Base-by-base conservation (phyloP, 805 yeast genomes). In the Saccharomycopsis sp. region DNA sequence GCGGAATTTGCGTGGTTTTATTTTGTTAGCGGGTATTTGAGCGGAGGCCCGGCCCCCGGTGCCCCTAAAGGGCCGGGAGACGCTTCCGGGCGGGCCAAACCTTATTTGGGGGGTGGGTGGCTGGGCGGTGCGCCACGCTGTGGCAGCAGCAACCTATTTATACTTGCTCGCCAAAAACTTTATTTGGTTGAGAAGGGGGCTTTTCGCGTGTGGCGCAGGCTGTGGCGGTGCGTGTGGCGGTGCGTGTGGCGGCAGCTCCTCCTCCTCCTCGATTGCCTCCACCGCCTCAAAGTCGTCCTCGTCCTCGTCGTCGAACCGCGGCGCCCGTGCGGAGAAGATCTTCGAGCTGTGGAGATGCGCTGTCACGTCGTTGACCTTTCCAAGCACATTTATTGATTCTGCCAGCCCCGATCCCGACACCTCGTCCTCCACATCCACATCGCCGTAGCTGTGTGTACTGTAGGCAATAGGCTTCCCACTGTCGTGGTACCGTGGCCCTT, bases 241-340 rank as follows among this genome's bases (percentile, higher is more conserved):
- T 29, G 37, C 12, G 12, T 29, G 9, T 29, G n/a, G n/a, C n/a
- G n/a, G n/a, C 44, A 37, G 44, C 44, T 44, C 21, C 48, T 44
- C 48, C 21, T 44, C 48, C 16, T 44, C 48, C 7, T 44, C 16
- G 18, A 44, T 44, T 12, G 12, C 21, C 48, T 44, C 48, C 4
- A 12, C 20, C 18, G 16, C 21, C 12, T 44, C 48, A 44, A 44
- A 44, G 8, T 16, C 21, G 16, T 51, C 57, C 4, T 59, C 60
- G 34, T 44, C 51, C 15, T 56, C 59, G 2, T 59, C 60, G 20
- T 55, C 58, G 37, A 57, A 52, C 18, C 37, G 53, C 7, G 62
- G 61, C 3, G 50, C 40, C 34, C 46, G 54, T 9, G 37, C 46
- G 23, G 56, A 52, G n/a, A 57, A 52, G 1, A 60, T 57, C 56